Conservation (phyloP, 805 yeast species). For the Yamadazyma phyllophila region DNA sequence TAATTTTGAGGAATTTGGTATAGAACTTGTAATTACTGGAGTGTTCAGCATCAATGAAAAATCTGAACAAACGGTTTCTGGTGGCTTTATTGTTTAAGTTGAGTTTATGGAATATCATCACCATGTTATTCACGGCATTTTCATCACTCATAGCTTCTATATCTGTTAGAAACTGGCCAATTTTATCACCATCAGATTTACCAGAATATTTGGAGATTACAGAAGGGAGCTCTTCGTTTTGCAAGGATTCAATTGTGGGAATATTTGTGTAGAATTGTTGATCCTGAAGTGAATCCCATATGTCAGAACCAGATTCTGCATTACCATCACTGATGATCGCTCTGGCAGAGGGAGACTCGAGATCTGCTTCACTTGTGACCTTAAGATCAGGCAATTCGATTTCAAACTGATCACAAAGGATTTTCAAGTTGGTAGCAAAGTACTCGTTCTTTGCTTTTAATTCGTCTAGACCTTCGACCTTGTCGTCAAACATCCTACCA, state of each 20-base stretch:
- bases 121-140: conserved; percentile 50
- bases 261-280: conserved; percentile 60
- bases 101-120: conserved; percentile 46
- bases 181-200: conserved; percentile 38
- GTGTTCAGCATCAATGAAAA: conserved; percentile 50
- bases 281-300: conserved; percentile 70
- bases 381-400: conserved; percentile 14
- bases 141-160: conserved; percentile 45
- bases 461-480: conserved; percentile 32
- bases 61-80: conserved; percentile 54
- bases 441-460: conserved; percentile 10
- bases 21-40: conserved; percentile 48
- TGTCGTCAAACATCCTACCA: conserved; percentile 55
- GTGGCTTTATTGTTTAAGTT: conserved; percentile 72
- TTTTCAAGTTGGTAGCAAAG: conserved; percentile 7
- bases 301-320: conserved; percentile 18
- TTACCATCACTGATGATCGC: conserved; percentile 22
- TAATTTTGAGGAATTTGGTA: conserved; percentile 68
- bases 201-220: conserved; percentile 21
- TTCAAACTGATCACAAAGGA: conserved; percentile 7
- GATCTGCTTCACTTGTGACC: conserved; percentile 12
- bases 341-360: neutral
- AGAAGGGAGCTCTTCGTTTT: conserved; percentile 6
- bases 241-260: conserved; percentile 39
- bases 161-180: conserved; percentile 41